Evolutionary conservation across 495 filamentous ascomycete genomes (phyloP).

Genomic region (Trichoderma gamsii): DNA sequence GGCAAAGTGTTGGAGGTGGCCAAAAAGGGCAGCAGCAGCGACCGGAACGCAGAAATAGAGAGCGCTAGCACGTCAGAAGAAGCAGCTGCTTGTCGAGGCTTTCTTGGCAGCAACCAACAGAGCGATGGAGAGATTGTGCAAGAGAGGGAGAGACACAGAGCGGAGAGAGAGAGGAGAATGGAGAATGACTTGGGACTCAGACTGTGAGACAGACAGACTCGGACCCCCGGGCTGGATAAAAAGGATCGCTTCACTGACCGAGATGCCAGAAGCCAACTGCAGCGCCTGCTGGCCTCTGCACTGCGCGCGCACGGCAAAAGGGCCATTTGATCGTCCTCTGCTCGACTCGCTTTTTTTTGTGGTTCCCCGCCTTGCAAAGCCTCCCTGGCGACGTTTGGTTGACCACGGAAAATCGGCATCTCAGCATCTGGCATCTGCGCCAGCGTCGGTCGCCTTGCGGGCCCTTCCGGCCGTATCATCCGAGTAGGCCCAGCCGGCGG

Average conservation of each 20-base stretch:
- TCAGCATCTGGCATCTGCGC: slow-evolving; percentile 7
- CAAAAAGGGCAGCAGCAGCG: not conserved
- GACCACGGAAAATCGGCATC: slow-evolving; percentile 10
- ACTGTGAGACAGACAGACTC: not conserved
- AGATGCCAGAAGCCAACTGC: no score
- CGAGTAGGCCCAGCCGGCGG: not conserved
- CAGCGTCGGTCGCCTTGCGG: slow-evolving; percentile 12
- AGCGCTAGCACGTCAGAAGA: not conserved
- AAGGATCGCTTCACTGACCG: not conserved
- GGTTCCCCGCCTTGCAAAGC: slow-evolving; percentile 10
- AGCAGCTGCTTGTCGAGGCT: not conserved
- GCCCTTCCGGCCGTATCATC: slow-evolving; percentile 13
- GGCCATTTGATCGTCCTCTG: not conserved
- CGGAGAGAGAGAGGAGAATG: not conserved
- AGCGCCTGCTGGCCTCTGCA: no score
- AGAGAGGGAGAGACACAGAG: not conserved
- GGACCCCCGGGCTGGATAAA: not conserved
- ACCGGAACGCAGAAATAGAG: not conserved
- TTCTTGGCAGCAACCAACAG: not conserved
- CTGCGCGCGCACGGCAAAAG: not conserved
- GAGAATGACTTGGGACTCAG: not conserved
- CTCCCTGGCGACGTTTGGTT: slow-evolving; percentile 5
- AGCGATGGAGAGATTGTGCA: not conserved
- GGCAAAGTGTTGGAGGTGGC: not conserved
- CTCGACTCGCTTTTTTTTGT: not conserved